phyloP scores from a whole-genome alignment of 2,329 filamentous ascomycete species.

The Aspergillus phoenicis region DNA sequence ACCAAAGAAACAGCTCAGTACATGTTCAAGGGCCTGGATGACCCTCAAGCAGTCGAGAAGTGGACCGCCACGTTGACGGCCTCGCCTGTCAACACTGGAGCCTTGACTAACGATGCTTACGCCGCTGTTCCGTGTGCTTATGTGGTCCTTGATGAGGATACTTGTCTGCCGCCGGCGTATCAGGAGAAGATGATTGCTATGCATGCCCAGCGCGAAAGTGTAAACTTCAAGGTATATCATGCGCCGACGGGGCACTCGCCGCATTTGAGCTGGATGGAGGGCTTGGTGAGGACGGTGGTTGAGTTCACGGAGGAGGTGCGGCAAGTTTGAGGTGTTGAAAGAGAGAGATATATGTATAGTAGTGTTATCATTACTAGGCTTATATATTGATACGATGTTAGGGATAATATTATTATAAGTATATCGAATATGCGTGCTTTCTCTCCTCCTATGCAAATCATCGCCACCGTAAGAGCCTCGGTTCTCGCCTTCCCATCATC shows the following conservation, averaged over 20 bases:
- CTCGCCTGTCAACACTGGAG: constrained; percentile 27
- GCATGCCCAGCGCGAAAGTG: constrained; percentile 18
- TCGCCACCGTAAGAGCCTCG: background rate
- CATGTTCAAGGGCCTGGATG: constrained; percentile 13
- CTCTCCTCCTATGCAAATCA: background rate
- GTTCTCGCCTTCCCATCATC: too few relatives aligned
- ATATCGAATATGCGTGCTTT: too few relatives aligned
- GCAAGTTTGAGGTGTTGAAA: too few relatives aligned
- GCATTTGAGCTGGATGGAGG: constrained; percentile 35
- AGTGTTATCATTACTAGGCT: too few relatives aligned
- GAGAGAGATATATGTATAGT: too few relatives aligned
- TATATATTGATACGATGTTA: too few relatives aligned
- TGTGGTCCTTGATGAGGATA: constrained; percentile 33
- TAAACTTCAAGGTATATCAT: constrained; percentile 28
- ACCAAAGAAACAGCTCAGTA: constrained; percentile 27
- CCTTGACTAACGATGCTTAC: constrained; percentile 37
- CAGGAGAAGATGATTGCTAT: constrained; percentile 35
- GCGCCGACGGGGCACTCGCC: constrained; percentile 35
- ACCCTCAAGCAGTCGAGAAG: constrained; percentile 23
- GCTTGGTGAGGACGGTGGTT: constrained; percentile 24
- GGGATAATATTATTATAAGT: too few relatives aligned
- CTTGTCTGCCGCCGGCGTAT: constrained; percentile 31
- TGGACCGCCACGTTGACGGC: constrained; percentile 31
- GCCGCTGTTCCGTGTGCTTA: constrained; percentile 36
- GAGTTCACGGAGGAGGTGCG: constrained; percentile 21